Evolutionary conservation across 2,329 filamentous ascomycete species (phyloP).

Genomic region (Sporothrix protearum): DNA sequence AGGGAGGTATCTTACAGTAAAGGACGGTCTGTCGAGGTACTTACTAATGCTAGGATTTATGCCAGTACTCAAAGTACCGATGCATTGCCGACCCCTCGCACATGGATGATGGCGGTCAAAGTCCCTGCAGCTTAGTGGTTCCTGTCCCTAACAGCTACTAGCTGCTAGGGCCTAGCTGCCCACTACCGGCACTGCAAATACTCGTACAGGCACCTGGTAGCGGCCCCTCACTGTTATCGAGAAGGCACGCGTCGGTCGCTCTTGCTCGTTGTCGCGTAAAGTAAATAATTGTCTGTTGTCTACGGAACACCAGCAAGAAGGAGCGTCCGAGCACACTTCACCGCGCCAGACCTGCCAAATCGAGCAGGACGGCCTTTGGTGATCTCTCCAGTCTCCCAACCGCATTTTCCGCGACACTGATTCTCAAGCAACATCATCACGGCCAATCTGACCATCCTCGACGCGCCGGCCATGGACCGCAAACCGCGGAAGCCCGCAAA

Average conservation of each 20-base stretch:
- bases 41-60: background rate
- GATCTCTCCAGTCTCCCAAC: background rate
- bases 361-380: conserved; percentile 3
- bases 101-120: background rate
- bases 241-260: conserved; percentile 22
- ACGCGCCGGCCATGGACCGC: conserved; percentile 23
- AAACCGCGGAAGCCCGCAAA: conserved; percentile 16
- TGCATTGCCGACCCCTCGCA: background rate
- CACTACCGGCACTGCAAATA: background rate
- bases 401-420: background rate
- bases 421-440: background rate
- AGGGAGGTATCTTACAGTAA: background rate
- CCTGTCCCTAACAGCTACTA: too few species aligned
- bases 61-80: background rate
- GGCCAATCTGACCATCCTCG: background rate
- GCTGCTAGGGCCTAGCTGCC: background rate
- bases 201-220: background rate
- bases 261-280: conserved; percentile 23
- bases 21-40: background rate
- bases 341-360: conserved; percentile 9
- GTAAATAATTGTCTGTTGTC: background rate
- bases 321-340: background rate
- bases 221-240: conserved; percentile 3
- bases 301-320: background rate
- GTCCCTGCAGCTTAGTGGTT: background rate